Percentiles rank a stretch among this genome's conserved stretches.
Evolutionary conservation across 208 protist genomes (phyloP).

Genomic region (Leishmania lainsoni): DNA sequence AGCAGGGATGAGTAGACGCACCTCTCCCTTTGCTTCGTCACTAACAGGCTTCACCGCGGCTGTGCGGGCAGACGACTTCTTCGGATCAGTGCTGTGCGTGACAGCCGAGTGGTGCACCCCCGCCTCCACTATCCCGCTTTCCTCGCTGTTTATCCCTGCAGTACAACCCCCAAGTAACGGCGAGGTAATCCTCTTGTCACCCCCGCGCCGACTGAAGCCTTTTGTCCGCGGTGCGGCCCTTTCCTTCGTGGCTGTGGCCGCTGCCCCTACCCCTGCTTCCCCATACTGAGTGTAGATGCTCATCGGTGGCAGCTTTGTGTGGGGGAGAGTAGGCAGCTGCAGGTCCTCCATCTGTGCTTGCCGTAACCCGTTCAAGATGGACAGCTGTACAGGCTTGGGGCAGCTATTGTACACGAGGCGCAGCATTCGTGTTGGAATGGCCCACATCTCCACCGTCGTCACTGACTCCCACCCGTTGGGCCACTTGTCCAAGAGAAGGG

Average conservation of each 20-base stretch:
- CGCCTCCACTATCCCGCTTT: not conserved
- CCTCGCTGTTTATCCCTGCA: not conserved
- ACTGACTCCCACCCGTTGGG: constrained; percentile 83
- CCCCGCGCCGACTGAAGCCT: not conserved
- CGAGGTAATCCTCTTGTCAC: no score
- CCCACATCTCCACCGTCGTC: constrained; percentile 77
- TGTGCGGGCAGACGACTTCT: not conserved
- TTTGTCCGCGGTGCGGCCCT: not conserved
- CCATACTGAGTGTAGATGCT: constrained; percentile 58
- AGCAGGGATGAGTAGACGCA: not conserved
- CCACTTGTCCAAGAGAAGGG: constrained; percentile 87
- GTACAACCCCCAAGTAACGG: not conserved
- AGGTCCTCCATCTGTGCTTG: constrained; percentile 69
- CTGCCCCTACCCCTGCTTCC: constrained; percentile 19
- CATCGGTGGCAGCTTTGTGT: constrained; percentile 82
- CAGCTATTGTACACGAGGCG: constrained; percentile 79
- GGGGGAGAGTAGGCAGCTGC: constrained; percentile 46
- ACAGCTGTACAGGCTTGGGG: constrained; percentile 52
- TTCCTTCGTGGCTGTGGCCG: constrained; percentile 8
- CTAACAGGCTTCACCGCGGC: not conserved
- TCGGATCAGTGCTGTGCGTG: not conserved
- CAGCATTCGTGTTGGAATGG: constrained; percentile 70
- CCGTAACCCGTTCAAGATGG: constrained; percentile 60
- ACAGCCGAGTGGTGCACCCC: not conserved
- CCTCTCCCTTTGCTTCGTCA: not conserved